Conservation (phyloP, 768 basidiomycete genomes). For the Phylloporus rhodoxanthus region DNA sequence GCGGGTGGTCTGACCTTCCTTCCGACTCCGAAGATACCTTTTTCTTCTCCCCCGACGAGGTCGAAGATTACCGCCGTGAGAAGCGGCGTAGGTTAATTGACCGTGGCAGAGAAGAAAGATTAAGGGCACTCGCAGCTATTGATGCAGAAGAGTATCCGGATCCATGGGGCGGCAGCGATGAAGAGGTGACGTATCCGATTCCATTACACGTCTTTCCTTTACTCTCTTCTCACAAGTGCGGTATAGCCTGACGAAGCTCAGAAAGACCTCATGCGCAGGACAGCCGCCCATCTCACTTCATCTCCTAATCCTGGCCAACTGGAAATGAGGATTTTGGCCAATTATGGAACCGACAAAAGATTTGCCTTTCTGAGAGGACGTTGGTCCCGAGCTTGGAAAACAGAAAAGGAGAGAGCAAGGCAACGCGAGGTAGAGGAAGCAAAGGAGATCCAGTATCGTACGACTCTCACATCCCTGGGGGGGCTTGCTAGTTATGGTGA, state of each 20-base stretch:
- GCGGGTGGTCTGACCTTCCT: constrained; percentile 80
- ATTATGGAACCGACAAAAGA: constrained; percentile 69
- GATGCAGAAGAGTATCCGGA: constrained; percentile 42
- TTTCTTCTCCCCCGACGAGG: constrained; percentile 64
- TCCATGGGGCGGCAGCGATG: constrained; percentile 63
- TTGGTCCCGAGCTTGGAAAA: constrained; percentile 62
- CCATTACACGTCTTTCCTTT: not conserved
- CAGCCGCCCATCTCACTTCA: constrained; percentile 58
- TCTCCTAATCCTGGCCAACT: constrained; percentile 78
- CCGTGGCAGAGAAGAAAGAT: constrained; percentile 54
- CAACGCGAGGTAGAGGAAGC: constrained; percentile 21
- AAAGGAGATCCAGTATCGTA: constrained; percentile 11
- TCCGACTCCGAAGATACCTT: constrained; percentile 85
- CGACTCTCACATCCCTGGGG: constrained; percentile 34
- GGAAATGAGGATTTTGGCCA: constrained; percentile 84
- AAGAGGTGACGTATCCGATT: constrained; percentile 46
- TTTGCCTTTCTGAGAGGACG: constrained; percentile 81
- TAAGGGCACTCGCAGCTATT: constrained; percentile 48
- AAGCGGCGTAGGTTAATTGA: constrained; percentile 65
- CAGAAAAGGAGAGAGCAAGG: constrained; percentile 45
- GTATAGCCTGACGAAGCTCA: constrained; percentile 55
- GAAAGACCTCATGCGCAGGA: constrained; percentile 65
- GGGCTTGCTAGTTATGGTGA: constrained; percentile 56
- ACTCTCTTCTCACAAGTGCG: constrained; percentile 7
- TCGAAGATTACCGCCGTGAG: constrained; percentile 57